Base-by-base conservation (phyloP, 1,284 basidiomycete genomes). In the Cryptococcus wingfieldii region DNA sequence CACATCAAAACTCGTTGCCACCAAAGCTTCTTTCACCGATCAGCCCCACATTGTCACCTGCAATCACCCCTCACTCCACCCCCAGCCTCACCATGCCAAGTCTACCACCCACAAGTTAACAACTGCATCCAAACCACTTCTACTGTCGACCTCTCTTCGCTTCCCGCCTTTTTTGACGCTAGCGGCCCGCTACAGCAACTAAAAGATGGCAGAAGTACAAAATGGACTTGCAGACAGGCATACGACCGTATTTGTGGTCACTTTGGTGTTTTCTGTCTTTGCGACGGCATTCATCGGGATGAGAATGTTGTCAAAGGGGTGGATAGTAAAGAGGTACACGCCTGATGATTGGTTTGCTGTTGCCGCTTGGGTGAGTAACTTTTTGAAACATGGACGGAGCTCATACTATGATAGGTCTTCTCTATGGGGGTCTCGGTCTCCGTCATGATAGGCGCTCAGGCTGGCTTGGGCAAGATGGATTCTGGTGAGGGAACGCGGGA, bases 251-350 rank as follows among this genome's bases (percentile, higher is more conserved):
- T 73, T 75, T 53, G 52, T 60, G 37, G 65, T 69, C 19, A 67
- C 64, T 18, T 59, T 74, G 34, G 56, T 74, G 49, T 59, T 73
- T 52, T 53, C 68, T 31, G 58, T 65, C 37, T 25, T 76, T 13
- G 69, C 73, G 2, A 74, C 73, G 23, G 54, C 67, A 25, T 75
- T 77, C 51, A 61, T 65, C 23, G 61, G 51, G 2, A 48, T 72
- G 44, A 62, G 75, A 31, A 56, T 71, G 18, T 51, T 72, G 18
- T 76, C 74, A 38, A 77, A 75, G 62, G 69, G 69, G 51, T 64
- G 64, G 34, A 66, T 76, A n/a, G 65, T 67, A n/a, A 62, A 62
- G 51, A 66, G 65, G 42, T 47, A 59, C 18, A 70, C 65, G 38
- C 54, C 58, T 47, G 75, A 75, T 54, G 75, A 77, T 58, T 65